Conservation (phyloP, 2,329 filamentous ascomycete genomes). For the Aspergillaceae sp. region DNA sequence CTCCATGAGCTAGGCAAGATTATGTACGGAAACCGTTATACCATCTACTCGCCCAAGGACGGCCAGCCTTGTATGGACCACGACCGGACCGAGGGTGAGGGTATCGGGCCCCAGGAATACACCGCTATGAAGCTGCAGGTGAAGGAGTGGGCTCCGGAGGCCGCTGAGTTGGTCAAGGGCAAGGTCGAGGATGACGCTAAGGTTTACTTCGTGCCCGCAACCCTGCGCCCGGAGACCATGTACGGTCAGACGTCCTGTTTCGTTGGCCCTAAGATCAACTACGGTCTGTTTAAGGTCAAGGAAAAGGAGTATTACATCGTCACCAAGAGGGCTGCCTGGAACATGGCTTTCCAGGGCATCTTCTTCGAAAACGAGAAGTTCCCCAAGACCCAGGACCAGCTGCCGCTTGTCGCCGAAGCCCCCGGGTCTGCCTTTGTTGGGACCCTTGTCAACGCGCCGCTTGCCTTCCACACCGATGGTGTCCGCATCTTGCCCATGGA, state of each 20-base stretch:
- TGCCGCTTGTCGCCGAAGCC: constrained; percentile 66
- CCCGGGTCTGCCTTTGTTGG: constrained; percentile 74
- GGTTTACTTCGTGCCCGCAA: constrained; percentile 85
- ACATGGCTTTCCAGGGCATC: constrained; percentile 91
- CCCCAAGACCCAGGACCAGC: constrained; percentile 56
- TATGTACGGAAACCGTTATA: constrained; percentile 87
- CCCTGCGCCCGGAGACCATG: constrained; percentile 93
- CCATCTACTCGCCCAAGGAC: constrained; percentile 85
- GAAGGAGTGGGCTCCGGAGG: constrained; percentile 75
- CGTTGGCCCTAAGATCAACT: constrained; percentile 79
- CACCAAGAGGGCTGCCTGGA: constrained; percentile 74
- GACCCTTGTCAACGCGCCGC: constrained; percentile 78
- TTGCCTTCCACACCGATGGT: constrained; percentile 74
- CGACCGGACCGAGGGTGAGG: constrained; percentile 72
- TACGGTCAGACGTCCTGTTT: constrained; percentile 97
- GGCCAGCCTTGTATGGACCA: constrained; percentile 83
- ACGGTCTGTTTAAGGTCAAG: constrained; percentile 75
- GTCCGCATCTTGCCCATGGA: constrained; percentile 94
- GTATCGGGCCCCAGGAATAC: constrained; percentile 81
- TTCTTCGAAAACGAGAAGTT: constrained; percentile 51
- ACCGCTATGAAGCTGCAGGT: constrained; percentile 86
- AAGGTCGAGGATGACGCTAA: constrained; percentile 71
- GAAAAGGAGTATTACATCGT: constrained; percentile 76
- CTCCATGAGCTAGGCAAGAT: constrained; percentile 86
- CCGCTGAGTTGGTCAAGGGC: constrained; percentile 60